Percentiles rank a stretch among this genome's conserved stretches.
Evolutionary conservation across 78 protist genomes (phyloP).

Genomic region (Paulinella micropora): DNA sequence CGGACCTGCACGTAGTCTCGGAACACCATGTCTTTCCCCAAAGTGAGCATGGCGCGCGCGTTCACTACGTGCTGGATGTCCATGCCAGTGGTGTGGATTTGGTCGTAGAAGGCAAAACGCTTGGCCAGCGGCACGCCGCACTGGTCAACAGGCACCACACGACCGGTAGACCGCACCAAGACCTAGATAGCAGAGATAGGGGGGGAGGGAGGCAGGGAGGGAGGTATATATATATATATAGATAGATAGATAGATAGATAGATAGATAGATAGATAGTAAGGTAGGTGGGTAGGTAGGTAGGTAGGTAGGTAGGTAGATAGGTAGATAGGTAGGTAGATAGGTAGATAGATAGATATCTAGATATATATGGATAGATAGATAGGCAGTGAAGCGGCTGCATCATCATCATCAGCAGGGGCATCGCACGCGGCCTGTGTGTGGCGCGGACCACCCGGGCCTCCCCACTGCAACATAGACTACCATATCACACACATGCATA

Average conservation of each 20-base stretch:
- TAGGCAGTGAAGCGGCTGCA: no score
- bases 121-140: constrained; percentile 34
- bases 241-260: not conserved
- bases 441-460: no score
- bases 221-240: not conserved
- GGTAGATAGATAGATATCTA: no score
- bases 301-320: not conserved
- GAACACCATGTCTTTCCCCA: constrained; percentile 59
- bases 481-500: no score
- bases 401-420: no score
- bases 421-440: no score
- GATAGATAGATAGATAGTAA: not conserved
- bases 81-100: constrained; percentile 43
- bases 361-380: no score
- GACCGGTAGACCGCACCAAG: constrained; percentile 30
- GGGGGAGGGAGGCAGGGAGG: no score
- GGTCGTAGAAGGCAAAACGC: constrained; percentile 57
- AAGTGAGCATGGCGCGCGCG: constrained; percentile 39
- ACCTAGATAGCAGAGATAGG: no score
- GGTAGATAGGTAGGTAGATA: no score
- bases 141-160: constrained; percentile 27
- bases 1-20: constrained; percentile 42
- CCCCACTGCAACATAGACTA: no score
- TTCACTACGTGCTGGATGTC: constrained; percentile 34
- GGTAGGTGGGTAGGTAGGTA: not conserved